Evolutionary conservation across 2,329 filamentous ascomycete species (phyloP), one percentile per base, ranked within the genome.

Genomic region (Pleurostoma richardsiae): DNA sequence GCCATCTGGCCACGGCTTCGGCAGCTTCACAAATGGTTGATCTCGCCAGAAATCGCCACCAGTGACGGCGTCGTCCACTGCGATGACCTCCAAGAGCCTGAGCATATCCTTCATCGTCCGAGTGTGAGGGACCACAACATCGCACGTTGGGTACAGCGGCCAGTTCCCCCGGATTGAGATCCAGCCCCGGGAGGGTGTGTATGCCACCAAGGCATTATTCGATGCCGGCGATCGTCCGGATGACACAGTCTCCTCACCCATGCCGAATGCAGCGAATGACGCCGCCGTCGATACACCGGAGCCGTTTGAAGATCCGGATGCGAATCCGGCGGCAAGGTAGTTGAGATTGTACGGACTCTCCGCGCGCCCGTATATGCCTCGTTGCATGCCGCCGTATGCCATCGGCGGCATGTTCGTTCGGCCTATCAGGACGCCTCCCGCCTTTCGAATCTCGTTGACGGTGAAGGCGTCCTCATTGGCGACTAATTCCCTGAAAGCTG

Each of bases 361-460:
- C 0, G 79, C 74, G 3, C 78, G 66, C 0, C 79, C 78, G 49
- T 79, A 80, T 0, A 77, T 51, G 0, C 79, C 79, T 6, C 79
- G 65, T 49, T 80, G 77, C 69, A 79, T 79, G 0, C 79, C 79
- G 0, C 77, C 77, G 27, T 73, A 71, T 8, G 78, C 79, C 76
- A 82, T 80, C 0, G 79, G 73, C 0, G 75, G 79, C 72, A 82
- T 79, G 47, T 82, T 83, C 1, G 79, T 80, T 40, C 72, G 70
- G 0, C 79, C 80, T 0, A 80, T 62, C 26, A 79, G 58, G 1
- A 80, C 62, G 0, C 70, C 74, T 1, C 77, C 77, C 1, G 74
- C 73, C 29, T 68, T 62, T 4, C 70, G 65, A 5, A 83, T 61
- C 7, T 63, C 60, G 8, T 66, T 53, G 0, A 77, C 76, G 5